phyloP scores from a whole-genome alignment of 2,329 filamentous ascomycete species.

The Fusarium neocosmosporiellum region DNA sequence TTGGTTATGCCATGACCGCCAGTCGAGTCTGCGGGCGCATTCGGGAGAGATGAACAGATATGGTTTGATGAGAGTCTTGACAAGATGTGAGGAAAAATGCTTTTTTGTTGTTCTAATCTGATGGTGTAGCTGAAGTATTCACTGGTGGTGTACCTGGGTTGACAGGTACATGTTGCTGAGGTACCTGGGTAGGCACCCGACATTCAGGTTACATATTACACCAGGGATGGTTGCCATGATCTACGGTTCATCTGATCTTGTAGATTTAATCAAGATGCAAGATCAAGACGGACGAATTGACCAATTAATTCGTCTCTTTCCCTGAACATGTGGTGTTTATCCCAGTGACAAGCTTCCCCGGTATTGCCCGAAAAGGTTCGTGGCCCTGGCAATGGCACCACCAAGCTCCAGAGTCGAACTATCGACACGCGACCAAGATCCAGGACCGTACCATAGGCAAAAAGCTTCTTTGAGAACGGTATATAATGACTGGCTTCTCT shows the following conservation, averaged over 20 bases:
- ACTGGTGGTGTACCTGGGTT: not conserved
- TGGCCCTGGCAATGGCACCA: slow-evolving; percentile 36
- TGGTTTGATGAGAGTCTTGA: too few relatives aligned
- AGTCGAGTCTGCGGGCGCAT: not conserved
- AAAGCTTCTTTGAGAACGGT: not conserved
- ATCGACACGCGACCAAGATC: slow-evolving; percentile 32
- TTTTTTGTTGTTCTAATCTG: not conserved
- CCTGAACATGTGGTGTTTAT: not conserved
- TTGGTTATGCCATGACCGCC: not conserved
- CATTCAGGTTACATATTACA: not conserved
- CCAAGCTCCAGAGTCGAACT: slow-evolving; percentile 34
- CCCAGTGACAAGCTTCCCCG: slow-evolving; percentile 10
- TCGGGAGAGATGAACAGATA: not conserved
- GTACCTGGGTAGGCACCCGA: not conserved
- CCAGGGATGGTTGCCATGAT: not conserved
- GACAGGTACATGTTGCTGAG: not conserved
- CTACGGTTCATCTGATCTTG: not conserved
- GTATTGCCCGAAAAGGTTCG: slow-evolving; percentile 31
- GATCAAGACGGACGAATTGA: not conserved
- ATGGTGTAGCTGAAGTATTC: too few relatives aligned
- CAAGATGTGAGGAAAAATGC: too few relatives aligned
- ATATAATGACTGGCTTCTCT: slow-evolving; percentile 29
- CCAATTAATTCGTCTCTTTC: not conserved
- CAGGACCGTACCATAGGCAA: slow-evolving; percentile 15
- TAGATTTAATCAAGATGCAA: not conserved